These are phyloP conservation scores for Myxozyma geophila DNA, from an alignment of 805 yeast genomes.

Conservation along the genomic window DNA sequence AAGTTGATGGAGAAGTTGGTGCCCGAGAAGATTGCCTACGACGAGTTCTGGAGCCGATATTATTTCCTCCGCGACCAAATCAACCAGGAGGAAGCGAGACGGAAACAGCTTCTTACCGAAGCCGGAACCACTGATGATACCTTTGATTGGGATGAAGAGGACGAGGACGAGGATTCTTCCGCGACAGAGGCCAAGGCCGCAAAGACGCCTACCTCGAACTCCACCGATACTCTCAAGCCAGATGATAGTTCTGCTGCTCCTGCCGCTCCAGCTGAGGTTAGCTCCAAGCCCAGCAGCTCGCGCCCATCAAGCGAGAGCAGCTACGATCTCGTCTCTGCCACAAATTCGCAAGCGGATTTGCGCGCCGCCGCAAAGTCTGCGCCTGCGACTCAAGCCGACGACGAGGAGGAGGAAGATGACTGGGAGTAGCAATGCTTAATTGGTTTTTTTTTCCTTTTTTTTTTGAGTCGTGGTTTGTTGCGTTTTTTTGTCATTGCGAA, in stretches of 20 bases:
- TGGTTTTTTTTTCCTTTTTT: neutral
- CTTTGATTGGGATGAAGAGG: conserved; percentile 51
- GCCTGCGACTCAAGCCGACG: conserved; percentile 22
- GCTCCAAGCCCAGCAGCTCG: conserved; percentile 35
- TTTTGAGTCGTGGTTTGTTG: neutral
- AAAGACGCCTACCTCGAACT: conserved; percentile 21
- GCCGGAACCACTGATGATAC: conserved; percentile 51
- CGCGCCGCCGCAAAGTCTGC: conserved; percentile 23
- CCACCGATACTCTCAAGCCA: conserved; percentile 24
- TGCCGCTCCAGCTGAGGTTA: conserved; percentile 13
- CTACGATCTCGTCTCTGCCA: conserved; percentile 49
- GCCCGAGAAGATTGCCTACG: conserved; percentile 63
- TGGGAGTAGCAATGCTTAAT: conserved; percentile 51
- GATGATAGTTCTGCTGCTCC: neutral
- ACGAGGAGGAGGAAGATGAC: conserved; percentile 59
- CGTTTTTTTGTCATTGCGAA: neutral
- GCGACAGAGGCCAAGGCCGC: conserved; percentile 7
- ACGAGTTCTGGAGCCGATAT: conserved; percentile 76
- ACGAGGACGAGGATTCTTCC: conserved; percentile 47
- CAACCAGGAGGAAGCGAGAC: conserved; percentile 62
- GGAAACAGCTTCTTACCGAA: conserved; percentile 62
- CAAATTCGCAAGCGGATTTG: conserved; percentile 47
- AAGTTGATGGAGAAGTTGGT: conserved; percentile 65
- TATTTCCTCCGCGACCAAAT: conserved; percentile 59
- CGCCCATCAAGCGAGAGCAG: conserved; percentile 50